Conservation (phyloP, 257 asterid species). For the Solanum phureja region DNA sequence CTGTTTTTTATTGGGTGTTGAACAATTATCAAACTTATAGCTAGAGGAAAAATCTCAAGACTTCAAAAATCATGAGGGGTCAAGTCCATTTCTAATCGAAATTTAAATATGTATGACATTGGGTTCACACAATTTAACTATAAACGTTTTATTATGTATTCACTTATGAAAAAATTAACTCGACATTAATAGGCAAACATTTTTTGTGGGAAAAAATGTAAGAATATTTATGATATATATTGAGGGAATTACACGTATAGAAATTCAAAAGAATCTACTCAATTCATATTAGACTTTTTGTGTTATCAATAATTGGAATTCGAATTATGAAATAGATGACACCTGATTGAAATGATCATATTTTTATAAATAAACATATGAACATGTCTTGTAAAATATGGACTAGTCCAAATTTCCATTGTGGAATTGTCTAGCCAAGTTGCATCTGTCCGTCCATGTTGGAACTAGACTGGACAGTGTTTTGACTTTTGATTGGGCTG, state of each 20-base stretch:
- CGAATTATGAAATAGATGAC: background rate
- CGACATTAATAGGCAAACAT: background rate
- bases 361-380: background rate
- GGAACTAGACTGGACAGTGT: background rate
- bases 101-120: background rate
- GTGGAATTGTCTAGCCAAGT: background rate
- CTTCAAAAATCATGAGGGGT: background rate
- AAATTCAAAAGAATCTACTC: background rate
- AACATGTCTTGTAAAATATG: background rate
- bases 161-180: background rate
- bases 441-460: background rate
- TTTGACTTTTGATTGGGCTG: background rate
- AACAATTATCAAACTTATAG: background rate
- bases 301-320: background rate
- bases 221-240: no score
- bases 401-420: background rate
- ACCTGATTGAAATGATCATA: background rate
- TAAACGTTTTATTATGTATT: no score
- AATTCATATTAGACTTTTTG: background rate
- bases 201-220: background rate
- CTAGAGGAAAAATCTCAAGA: background rate
- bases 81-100: background rate
- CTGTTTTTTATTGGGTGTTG: background rate
- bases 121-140: background rate
- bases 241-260: background rate